Base-by-base conservation (phyloP, 2,329 filamentous ascomycete genomes). In the Scolecobasidium constrictum region DNA sequence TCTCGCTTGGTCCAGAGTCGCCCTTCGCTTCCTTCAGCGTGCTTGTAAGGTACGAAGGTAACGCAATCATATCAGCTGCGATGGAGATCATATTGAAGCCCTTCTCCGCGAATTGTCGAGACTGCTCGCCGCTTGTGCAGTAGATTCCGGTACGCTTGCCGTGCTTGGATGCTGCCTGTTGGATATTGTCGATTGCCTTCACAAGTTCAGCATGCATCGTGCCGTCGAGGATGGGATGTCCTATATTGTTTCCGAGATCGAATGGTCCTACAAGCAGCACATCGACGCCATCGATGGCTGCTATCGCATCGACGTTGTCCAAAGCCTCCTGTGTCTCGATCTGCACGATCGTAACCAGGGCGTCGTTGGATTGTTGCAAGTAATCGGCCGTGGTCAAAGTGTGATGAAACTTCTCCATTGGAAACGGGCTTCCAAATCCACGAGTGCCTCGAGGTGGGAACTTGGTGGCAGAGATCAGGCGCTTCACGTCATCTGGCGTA, bases 221-320 rank as follows among this genome's bases (percentile, higher is more conserved):
- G 4, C 62, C 61, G 2, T 60, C 58, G 2, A 70, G 46, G 12
- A 75, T 69, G 0, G 72, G 70, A 42, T 69, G 62, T 3, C 72
- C 72, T 39, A 76, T 74, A 41, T 71, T 73, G 51, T 75, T 77
- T 17, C 73, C 73, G 1, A 75, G 57, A 56, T 75, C 72, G 55
- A 69, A 73, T 2, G 72, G 72, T 0, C 72, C 72, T 41, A 75
- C 64, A 19, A 75, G 63, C 4, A 75, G 55, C 18, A 70, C 67
- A 46, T 75, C 71, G 5, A 75, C 65, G 2, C 72, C 72, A 2
- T 66, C 64, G 3, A 74, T 60, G 7, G 65, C 64, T 9, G 72
- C 71, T 43, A 75, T 75, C 42, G 67, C 68, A 19, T 65, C 60
- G 13, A 68, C 60, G 23, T 53, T 54, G 28, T 56, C 54, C 13